A percentile compares a stretch with the other conserved stretches of the same genome.
Evolutionary conservation across 106 monocot species (phyloP).

Genomic region (Cymbidium sinense): DNA sequence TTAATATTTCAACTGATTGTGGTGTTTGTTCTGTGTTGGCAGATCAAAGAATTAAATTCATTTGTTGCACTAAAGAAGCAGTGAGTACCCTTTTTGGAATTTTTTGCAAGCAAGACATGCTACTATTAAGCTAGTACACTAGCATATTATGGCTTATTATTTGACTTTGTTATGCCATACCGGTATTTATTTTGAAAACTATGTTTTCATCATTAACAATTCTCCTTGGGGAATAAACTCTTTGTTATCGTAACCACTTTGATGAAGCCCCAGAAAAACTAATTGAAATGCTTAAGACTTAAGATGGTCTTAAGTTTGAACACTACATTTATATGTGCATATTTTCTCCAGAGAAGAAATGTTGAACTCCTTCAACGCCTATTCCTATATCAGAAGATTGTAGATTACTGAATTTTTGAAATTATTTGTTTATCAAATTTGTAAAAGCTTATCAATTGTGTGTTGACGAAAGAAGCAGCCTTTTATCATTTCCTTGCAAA

Average conservation of each 20-base stretch:
- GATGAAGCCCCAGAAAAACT: not conserved
- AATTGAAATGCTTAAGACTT: not conserved
- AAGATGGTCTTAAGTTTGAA: not conserved
- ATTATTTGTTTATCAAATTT: not conserved
- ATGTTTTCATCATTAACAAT: not conserved
- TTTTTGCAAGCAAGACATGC: not conserved
- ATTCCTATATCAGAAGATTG: not conserved
- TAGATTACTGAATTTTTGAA: not conserved
- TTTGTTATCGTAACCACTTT: not conserved
- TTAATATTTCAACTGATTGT: constrained; percentile 1
- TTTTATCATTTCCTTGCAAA: not conserved
- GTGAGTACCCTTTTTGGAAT: constrained; percentile 34
- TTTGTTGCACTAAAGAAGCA: constrained; percentile 79
- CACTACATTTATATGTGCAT: not conserved
- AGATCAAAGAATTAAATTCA: constrained; percentile 85
- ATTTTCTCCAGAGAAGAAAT: not conserved
- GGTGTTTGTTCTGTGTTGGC: constrained; percentile 20
- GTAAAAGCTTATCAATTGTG: not conserved
- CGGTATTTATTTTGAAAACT: not conserved
- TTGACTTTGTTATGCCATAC: not conserved
- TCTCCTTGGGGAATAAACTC: not conserved
- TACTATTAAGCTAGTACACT: not conserved
- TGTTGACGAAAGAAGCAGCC: not conserved
- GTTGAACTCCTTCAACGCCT: not conserved
- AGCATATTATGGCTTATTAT: not conserved